A percentile compares a stretch with the other conserved stretches of the same genome.
Conservation (phyloP, 208 protist genomes). For the Vickermania spadyakhi region DNA sequence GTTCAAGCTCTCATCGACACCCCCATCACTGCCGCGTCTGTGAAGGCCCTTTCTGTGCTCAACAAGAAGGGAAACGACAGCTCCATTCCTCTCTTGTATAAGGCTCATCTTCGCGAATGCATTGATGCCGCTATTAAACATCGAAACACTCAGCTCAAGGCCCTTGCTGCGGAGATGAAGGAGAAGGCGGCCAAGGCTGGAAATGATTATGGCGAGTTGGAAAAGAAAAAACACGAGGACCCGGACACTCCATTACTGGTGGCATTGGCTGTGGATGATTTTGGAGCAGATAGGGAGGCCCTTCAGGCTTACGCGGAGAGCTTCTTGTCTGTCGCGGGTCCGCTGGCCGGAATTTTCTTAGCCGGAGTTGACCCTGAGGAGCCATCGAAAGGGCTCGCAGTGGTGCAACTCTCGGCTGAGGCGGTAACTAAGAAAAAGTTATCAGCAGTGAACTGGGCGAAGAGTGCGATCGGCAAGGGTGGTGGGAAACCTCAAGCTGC, state of each 20-base stretch:
- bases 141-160: slow-evolving; percentile 62
- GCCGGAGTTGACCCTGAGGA: slow-evolving; percentile 34
- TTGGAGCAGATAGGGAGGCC: slow-evolving; percentile 77
- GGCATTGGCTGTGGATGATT: slow-evolving; percentile 20
- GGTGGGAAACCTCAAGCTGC: slow-evolving; percentile 85
- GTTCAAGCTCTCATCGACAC: slow-evolving; percentile 25
- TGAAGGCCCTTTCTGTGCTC: slow-evolving; percentile 85
- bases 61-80: slow-evolving; percentile 88
- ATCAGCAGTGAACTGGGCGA: slow-evolving; percentile 77
- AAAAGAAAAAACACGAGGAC: slow-evolving; percentile 14
- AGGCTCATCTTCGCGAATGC: slow-evolving; percentile 66
- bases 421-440: slow-evolving; percentile 66
- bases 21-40: slow-evolving; percentile 32
- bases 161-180: slow-evolving; percentile 44
- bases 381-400: slow-evolving; percentile 54
- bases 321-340: slow-evolving; percentile 42
- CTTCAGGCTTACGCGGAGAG: slow-evolving; percentile 75
- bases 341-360: slow-evolving; percentile 61
- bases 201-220: slow-evolving; percentile 24
- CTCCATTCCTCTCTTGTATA: slow-evolving; percentile 53
- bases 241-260: slow-evolving; percentile 43
- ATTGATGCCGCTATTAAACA: slow-evolving; percentile 78
- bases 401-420: slow-evolving; percentile 52
- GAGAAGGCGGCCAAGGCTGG: slow-evolving; percentile 55
- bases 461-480: slow-evolving; percentile 80